phyloP scores from a whole-genome alignment of 768 basidiomycete species.

The Boletus eberwhitei region DNA sequence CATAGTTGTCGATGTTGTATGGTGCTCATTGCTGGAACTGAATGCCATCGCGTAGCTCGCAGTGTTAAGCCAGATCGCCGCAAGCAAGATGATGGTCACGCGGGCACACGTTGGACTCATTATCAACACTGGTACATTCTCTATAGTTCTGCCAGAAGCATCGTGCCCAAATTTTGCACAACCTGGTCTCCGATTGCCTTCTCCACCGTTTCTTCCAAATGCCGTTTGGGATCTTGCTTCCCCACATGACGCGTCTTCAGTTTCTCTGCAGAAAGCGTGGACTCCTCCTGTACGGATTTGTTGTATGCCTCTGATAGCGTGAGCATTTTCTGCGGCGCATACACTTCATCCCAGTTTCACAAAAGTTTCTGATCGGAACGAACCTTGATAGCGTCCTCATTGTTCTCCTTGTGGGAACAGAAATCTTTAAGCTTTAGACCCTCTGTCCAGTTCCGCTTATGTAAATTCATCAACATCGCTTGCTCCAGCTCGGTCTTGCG shows the following conservation, averaged over 20 bases:
- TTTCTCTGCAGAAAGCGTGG: slow-evolving; percentile 89
- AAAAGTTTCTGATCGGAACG: slow-evolving; percentile 23
- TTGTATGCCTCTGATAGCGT: slow-evolving; percentile 91
- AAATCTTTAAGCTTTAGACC: slow-evolving; percentile 92
- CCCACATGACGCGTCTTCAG: slow-evolving; percentile 97
- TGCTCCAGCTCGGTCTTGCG: slow-evolving; percentile 98
- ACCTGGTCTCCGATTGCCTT: slow-evolving; percentile 98
- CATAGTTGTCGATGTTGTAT: not conserved
- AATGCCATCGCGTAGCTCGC: not conserved
- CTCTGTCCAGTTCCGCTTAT: slow-evolving; percentile 99
- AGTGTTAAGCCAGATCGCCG: not conserved
- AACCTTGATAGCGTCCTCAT: slow-evolving; percentile 95
- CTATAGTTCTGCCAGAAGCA: slow-evolving; percentile 89
- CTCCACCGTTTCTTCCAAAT: slow-evolving; percentile 96
- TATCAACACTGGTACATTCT: not conserved
- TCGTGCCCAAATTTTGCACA: slow-evolving; percentile 91
- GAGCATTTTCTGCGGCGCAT: slow-evolving; percentile 63
- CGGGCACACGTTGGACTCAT: not conserved
- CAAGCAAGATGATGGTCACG: not conserved
- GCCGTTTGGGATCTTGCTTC: slow-evolving; percentile 97
- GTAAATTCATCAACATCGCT: slow-evolving; percentile 97
- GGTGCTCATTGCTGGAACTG: not conserved
- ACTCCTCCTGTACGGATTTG: slow-evolving; percentile 97
- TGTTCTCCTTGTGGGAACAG: slow-evolving; percentile 78
- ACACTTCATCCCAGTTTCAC: slow-evolving; percentile 18